Base-by-base conservation (phyloP, 371 early-diverging fungal species). In the Saksenaea vasiformis region DNA sequence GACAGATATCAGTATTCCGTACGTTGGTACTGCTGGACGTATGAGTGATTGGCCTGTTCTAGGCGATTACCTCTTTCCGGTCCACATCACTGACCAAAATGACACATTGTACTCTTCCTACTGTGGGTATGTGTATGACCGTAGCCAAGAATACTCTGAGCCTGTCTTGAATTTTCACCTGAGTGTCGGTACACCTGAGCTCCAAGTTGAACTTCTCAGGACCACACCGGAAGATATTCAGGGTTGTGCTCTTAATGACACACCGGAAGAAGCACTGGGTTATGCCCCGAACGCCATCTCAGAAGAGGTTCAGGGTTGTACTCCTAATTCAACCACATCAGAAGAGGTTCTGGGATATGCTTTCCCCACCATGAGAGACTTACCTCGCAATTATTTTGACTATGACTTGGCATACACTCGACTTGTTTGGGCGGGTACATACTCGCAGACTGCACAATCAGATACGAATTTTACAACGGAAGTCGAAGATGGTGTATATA, bases 11-110 rank as follows among this genome's bases (percentile, higher is more conserved):
- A 51, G 56, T 15, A 61, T 87, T 2, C 87, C 87, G 28, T 87
- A 85, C 68, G 69, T 80, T 47, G 87, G 85, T 60, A 41, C 83
- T 31, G 75, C 75, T 58, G 87, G 86, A 9, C 67, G 78, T 41
- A 60, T 82, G 59, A 44, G 57, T 51, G 70, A 76, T 24, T 70
- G 71, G 35, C 73, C 65, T 60, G 54, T 72, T 43, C 68, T 65
- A 41, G 60, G 56, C 26, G 19, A 54, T 0, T 41, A 53, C 15
- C 26, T 55, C 17, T 63, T 63, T 19, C 54, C 36, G 17, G 11
- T 72, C 22, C 37, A 22, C 17, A 62, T 58, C 37, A 34, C 62
- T 38, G 19, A 36, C 31, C 27, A 60, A 4, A 27, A 47, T 19
- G n/a, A 28, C 14, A 60, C 19, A n/a, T 44, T 38, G 15, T 61